Conservation (phyloP, 2,329 filamentous ascomycete species). For the Dactylonectria estremocensis region DNA sequence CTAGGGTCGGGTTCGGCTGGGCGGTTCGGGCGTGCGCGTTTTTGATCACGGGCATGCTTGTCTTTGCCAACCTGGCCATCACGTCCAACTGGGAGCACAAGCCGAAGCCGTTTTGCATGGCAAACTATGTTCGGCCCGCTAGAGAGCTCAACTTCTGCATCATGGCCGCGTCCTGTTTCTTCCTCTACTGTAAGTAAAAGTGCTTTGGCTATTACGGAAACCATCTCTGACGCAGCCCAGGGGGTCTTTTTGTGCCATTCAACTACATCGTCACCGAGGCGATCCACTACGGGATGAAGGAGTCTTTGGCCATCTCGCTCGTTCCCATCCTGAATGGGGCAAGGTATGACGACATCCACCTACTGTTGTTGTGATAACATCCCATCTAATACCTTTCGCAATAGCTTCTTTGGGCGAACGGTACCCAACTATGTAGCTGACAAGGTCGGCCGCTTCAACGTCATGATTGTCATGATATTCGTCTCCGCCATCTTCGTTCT, state of each 20-base stretch:
- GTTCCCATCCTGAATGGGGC: constrained; percentile 39
- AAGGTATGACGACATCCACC: constrained; percentile 27
- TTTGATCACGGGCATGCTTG: constrained; percentile 37
- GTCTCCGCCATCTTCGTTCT: constrained; percentile 28
- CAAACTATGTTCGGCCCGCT: constrained; percentile 28
- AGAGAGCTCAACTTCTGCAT: constrained; percentile 36
- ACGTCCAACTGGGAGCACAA: constrained; percentile 36
- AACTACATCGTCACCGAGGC: constrained; percentile 40
- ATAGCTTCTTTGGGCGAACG: constrained; percentile 39
- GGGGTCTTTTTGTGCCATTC: constrained; percentile 39
- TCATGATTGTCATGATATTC: constrained; percentile 33
- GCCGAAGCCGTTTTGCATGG: constrained; percentile 26
- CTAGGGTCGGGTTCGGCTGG: constrained; percentile 57
- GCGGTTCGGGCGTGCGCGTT: constrained; percentile 72
- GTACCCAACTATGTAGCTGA: constrained; percentile 40
- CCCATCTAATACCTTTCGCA: constrained; percentile 4
- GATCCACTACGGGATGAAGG: constrained; percentile 35
- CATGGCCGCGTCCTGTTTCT: constrained; percentile 32
- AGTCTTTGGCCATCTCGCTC: constrained; percentile 32
- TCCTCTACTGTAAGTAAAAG: constrained; percentile 36
- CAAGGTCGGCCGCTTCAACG: constrained; percentile 37
- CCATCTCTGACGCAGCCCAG: constrained; percentile 23
- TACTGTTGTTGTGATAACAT: constrained; percentile 5
- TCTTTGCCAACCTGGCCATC: constrained; percentile 39
- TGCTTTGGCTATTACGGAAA: neutral